Conservation (phyloP, 345 rosid genomes). For the Leavenworthia alabamica region DNA sequence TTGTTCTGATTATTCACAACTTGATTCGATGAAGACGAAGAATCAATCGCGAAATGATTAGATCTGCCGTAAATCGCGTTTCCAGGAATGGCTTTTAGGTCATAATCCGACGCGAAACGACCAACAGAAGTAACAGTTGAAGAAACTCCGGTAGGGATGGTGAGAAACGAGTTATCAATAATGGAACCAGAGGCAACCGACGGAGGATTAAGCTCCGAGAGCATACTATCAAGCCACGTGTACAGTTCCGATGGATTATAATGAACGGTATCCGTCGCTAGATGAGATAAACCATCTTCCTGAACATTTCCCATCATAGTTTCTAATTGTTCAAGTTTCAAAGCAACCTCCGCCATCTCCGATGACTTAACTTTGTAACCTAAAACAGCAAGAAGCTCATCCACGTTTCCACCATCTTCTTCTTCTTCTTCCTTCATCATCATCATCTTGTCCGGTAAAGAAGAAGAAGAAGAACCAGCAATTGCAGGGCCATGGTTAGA, state of each 20-base stretch:
- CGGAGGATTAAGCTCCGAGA: conserved; percentile 55
- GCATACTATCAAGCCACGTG: conserved; percentile 59
- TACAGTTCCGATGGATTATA: conserved; percentile 71
- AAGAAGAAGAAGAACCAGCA: conserved; percentile 8
- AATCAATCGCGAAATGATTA: conserved; percentile 22
- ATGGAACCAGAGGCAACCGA: neutral
- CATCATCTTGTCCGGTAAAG: conserved; percentile 36
- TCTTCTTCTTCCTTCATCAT: conserved; percentile 39
- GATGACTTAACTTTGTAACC: conserved; percentile 73
- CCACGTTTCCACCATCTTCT: conserved; percentile 48
- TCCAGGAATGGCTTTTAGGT: conserved; percentile 69
- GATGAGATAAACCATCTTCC: conserved; percentile 51
- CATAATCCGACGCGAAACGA: conserved; percentile 49
- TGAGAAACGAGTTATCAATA: conserved; percentile 32
- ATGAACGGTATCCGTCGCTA: conserved; percentile 64
- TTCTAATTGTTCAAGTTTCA: conserved; percentile 74
- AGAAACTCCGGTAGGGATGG: conserved; percentile 33
- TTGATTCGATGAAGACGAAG: conserved; percentile 30
- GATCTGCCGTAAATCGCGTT: conserved; percentile 44
- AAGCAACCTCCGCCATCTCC: conserved; percentile 87
- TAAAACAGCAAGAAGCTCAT: conserved; percentile 59
- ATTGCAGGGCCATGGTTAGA: conserved; percentile 8
- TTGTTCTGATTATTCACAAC: conserved; percentile 16
- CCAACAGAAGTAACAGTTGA: conserved; percentile 39
- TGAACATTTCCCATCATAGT: conserved; percentile 54